Percentiles rank a stretch among this genome's conserved stretches.
Conservation (phyloP, 2,329 filamentous ascomycete species). For the Fusarium avenaceum region DNA sequence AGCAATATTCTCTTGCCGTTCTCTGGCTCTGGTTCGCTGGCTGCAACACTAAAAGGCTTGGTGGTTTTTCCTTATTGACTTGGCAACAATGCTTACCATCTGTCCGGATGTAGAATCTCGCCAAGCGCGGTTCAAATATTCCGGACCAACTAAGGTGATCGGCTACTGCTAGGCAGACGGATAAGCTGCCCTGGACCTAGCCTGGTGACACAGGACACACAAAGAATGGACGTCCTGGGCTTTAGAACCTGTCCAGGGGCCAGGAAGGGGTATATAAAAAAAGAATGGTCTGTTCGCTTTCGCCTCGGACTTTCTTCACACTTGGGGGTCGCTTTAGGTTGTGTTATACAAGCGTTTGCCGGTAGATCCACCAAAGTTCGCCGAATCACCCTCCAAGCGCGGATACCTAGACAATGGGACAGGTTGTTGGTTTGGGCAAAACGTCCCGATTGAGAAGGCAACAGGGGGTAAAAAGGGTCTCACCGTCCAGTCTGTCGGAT, state of each 20-base stretch:
- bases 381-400: conserved; percentile 12
- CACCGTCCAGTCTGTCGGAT: background rate
- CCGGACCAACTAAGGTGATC: conserved; percentile 1
- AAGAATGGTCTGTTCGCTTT: background rate
- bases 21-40: background rate
- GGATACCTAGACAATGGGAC: background rate
- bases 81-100: background rate
- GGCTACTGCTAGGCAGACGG: background rate
- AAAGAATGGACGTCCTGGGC: no score
- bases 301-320: background rate
- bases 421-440: background rate
- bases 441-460: background rate
- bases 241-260: no score
- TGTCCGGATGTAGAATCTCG: background rate
- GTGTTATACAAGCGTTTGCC: background rate
- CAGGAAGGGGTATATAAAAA: background rate
- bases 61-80: background rate
- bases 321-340: conserved; percentile 10
- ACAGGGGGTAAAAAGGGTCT: background rate
- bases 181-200: background rate
- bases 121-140: conserved; percentile 7
- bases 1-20: background rate
- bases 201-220: no score
- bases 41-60: background rate
- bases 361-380: conserved; percentile 10